Conservation (phyloP, 192 early-diverging fungal species). For the Endogone sp. region DNA sequence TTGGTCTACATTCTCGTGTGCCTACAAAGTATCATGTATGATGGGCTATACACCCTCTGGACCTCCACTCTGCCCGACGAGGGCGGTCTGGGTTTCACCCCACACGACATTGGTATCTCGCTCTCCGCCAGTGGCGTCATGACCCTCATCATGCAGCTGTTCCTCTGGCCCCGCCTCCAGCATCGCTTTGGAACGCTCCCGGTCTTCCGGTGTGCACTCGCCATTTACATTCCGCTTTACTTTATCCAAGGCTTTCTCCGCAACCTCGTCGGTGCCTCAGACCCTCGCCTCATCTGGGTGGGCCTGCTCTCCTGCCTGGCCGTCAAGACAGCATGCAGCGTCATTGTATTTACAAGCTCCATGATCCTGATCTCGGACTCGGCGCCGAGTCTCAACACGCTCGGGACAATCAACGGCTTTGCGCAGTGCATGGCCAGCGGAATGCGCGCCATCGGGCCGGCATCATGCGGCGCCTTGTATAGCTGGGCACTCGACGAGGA, state of each 20-base stretch:
- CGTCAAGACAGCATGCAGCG: constrained; percentile 14
- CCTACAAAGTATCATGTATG: constrained; percentile 37
- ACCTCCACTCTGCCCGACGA: constrained; percentile 23
- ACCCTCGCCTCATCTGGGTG: constrained; percentile 27
- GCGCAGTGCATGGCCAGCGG: constrained; percentile 36
- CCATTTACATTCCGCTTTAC: constrained; percentile 2
- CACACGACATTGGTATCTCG: constrained; percentile 45
- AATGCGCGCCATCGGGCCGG: constrained; percentile 46
- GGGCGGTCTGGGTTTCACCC: constrained; percentile 49
- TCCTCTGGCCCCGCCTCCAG: constrained; percentile 38
- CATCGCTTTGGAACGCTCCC: constrained; percentile 35
- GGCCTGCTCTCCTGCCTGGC: constrained; percentile 10
- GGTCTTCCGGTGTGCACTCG: constrained; percentile 34
- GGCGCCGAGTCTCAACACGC: constrained; percentile 23
- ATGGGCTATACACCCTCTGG: constrained; percentile 37
- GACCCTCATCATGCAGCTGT: constrained; percentile 44
- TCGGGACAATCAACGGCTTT: constrained; percentile 57
- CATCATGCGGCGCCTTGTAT: constrained; percentile 41
- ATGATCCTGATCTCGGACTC: constrained; percentile 50
- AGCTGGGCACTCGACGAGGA: neutral
- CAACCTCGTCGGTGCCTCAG: neutral
- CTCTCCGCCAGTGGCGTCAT: constrained; percentile 35
- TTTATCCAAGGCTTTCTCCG: constrained; percentile 10
- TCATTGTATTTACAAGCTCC: constrained; percentile 33
- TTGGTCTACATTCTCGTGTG: constrained; percentile 25